Evolutionary conservation across 345 rosid species (phyloP), one percentile per base, ranked within the genome.

Genomic region (Eucalyptus curtisii): DNA sequence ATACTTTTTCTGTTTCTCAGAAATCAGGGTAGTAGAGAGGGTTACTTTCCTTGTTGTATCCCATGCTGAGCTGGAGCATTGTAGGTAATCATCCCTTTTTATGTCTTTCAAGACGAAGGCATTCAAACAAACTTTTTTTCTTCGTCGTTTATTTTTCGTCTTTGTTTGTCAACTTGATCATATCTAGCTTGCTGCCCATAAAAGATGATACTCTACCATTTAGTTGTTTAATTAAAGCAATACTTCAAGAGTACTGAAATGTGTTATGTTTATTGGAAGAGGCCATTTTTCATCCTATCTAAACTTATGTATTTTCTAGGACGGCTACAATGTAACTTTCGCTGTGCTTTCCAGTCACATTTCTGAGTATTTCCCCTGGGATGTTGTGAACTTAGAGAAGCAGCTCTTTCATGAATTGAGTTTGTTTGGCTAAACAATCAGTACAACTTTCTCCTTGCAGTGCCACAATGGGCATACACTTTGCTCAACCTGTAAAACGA

Each of bases 381-480:
- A 49, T 37, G 44, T 49, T 86, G 53, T 49, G 37, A 86, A 86
- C 61, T 44, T 47, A 25, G 42, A n/a, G 22, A 47, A 47, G 44
- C 82, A 71, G 61, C 61, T 49, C 59, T 45, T 86, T 49, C 42
- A 16, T 31, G 31, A 86, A 86, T 86, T 42, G 53, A 50, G 87
- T 86, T 49, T 49, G 61, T 55, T 55, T 86, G 59, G 61, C 64
- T 86, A 55, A 86, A 33, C 61, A 49, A 50, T n/a, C 59, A 37
- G 10, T 19, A 19, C 82, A 71, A 2, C 87, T 86, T 68, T 50
- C 87, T 86, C 61, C 44, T 86, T 88, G 92, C 99, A 97, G 99
- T 97, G 99, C 92, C 99, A 95, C 92, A 97, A 97, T 89, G 99
- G 99, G 47, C 99, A 96, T 90, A 97, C 99, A 24, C 96, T 97